Base-by-base conservation (phyloP, 2,329 filamentous ascomycete genomes). In the Pestalotiopsis sp. region DNA sequence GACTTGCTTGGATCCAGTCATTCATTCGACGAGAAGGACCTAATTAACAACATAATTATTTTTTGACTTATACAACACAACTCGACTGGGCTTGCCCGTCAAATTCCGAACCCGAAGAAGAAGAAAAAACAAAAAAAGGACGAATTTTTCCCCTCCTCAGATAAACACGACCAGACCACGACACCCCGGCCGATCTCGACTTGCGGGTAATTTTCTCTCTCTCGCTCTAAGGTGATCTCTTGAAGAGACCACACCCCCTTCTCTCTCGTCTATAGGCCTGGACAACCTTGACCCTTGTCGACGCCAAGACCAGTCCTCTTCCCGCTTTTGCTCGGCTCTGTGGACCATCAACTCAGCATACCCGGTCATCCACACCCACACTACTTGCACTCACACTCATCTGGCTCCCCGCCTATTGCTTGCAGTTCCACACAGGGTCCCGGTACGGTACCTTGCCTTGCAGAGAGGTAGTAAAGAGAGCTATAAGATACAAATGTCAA, bases 401-500 rank as follows among this genome's bases (percentile, higher is more conserved):
- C 20, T 52, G 17, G 45, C 68, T 70, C 73, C 72, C 69, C 69
- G 70, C 70, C 71, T 73, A 74, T 72, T 72, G 74, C 76, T 76
- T 75, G 76, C 75, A 67, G 65, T 60, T 78, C 76, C 76, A 80
- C 77, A 80, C 80, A 83, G 41, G 82, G 82, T 83, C 82, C 81
- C 78, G 81, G 59, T 70, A 69, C 73, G 13, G 27, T 41, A 59
- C 60, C 36, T 57, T 27, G 20, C 27, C 31, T 23, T 52, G 20
- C 69, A 69, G 74, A 74, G 69, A 67, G 69, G 70, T 69, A 70
- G 73, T 70, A 31, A 31, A 31, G 27, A 31, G 27, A 75, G 73
- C 73, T 73, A 80, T 80, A 67, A 52, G 78, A 79, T 86, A 87
- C 84, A 89, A 90, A 91, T 91, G 89, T 88, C 89, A 85, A 86